A percentile compares a stretch with the other conserved stretches of the same genome.
Evolutionary conservation across 2,329 filamentous ascomycete species (phyloP).

Genomic region (Cladosporium phlei): DNA sequence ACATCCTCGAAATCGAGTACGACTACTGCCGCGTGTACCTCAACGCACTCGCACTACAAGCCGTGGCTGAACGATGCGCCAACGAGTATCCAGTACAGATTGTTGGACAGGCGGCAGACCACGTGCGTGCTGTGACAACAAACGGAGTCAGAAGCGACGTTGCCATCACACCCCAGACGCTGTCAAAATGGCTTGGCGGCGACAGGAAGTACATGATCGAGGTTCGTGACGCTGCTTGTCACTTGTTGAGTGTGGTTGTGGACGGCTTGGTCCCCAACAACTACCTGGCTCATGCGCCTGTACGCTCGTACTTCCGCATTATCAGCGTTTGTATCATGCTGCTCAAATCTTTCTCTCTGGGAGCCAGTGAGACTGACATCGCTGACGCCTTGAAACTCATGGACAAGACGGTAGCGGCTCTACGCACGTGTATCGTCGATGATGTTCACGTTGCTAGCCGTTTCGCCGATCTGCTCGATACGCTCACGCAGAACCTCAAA

Average conservation of each 20-base stretch:
- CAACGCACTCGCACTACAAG: conserved; percentile 89
- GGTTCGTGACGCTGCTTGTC: conserved; percentile 72
- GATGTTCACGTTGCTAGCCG: conserved; percentile 81
- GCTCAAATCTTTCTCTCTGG: conserved; percentile 76
- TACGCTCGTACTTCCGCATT: conserved; percentile 80
- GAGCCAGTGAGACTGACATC: conserved; percentile 72
- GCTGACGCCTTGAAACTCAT: conserved; percentile 70
- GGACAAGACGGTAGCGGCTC: conserved; percentile 67
- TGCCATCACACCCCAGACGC: conserved; percentile 42
- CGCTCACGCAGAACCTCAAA: conserved; percentile 67
- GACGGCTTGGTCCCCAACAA: conserved; percentile 68
- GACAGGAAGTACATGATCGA: conserved; percentile 61
- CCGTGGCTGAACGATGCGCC: conserved; percentile 88
- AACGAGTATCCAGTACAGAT: conserved; percentile 56
- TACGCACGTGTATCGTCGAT: conserved; percentile 75
- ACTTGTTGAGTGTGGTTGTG: conserved; percentile 71
- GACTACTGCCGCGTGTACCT: conserved; percentile 93
- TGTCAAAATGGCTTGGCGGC: conserved; percentile 50
- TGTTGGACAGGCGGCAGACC: conserved; percentile 20
- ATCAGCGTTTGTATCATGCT: conserved; percentile 81
- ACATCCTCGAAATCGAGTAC: conserved; percentile 89
- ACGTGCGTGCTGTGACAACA: conserved; percentile 28
- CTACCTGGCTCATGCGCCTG: conserved; percentile 76
- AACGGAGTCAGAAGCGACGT: conserved; percentile 35
- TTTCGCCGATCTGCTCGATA: conserved; percentile 78